Percentiles rank a stretch among this genome's conserved stretches.
These are phyloP conservation scores for Adansonia grandidieri DNA, from an alignment of 441 rosid species.

Conservation along the genomic window DNA sequence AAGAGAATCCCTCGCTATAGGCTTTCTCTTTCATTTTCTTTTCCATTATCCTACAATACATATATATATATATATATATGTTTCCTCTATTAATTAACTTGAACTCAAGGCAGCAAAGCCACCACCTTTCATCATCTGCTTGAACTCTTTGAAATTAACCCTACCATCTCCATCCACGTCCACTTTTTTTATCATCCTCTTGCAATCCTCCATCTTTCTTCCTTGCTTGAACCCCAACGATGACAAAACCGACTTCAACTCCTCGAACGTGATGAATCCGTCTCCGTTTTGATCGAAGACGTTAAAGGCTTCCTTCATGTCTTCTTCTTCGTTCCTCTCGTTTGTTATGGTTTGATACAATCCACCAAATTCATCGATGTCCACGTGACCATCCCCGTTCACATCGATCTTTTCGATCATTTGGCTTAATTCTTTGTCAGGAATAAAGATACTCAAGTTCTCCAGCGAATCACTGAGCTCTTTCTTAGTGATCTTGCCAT, in stretches of 20 bases:
- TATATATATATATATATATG: too few relatives aligned
- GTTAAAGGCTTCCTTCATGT: slow-evolving; percentile 81
- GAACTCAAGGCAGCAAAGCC: slow-evolving; percentile 83
- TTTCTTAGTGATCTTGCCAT: slow-evolving; percentile 74
- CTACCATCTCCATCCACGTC: slow-evolving; percentile 93
- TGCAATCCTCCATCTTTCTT: slow-evolving; percentile 75
- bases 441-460: slow-evolving; percentile 71
- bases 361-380: slow-evolving; percentile 78
- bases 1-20: neutral
- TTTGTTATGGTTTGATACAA: slow-evolving; percentile 81
- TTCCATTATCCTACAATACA: neutral
- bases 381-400: slow-evolving; percentile 85
- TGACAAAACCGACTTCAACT: slow-evolving; percentile 74
- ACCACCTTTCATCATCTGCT: slow-evolving; percentile 95
- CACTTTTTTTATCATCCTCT: slow-evolving; percentile 75
- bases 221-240: slow-evolving; percentile 86
- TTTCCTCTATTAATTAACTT: slow-evolving; percentile 30
- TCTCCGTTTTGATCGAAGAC: slow-evolving; percentile 91
- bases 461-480: slow-evolving; percentile 73
- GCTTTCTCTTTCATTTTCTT: neutral
- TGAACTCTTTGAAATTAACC: slow-evolving; percentile 81
- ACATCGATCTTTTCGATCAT: slow-evolving; percentile 88
- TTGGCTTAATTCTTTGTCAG: slow-evolving; percentile 67
- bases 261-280: slow-evolving; percentile 87
- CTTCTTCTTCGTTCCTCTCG: slow-evolving; percentile 84